These are phyloP conservation scores for Beauveria asiatica DNA, from an alignment of 2,329 filamentous ascomycete genomes.

Conservation along the genomic window DNA sequence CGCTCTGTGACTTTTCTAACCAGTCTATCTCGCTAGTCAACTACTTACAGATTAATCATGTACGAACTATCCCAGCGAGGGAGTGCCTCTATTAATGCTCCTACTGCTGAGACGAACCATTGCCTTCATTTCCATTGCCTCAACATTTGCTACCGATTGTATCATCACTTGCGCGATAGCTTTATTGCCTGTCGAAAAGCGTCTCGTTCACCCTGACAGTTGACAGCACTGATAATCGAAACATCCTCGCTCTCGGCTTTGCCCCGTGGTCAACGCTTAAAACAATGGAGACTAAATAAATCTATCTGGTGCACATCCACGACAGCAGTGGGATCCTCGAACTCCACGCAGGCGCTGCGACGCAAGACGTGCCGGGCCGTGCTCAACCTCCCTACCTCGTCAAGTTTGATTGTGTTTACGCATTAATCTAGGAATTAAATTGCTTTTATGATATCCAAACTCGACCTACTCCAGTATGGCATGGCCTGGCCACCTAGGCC, in stretches of 20 bases:
- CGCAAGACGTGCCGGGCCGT: neutral
- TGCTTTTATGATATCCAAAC: neutral
- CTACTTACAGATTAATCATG: neutral
- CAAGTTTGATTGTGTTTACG: neutral
- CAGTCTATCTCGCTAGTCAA: neutral
- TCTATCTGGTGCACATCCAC: neutral
- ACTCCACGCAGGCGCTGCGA: neutral
- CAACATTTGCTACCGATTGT: neutral
- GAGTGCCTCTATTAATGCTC: neutral
- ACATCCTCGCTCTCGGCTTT: neutral
- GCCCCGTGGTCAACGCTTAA: neutral
- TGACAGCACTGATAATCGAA: neutral
- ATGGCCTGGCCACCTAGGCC: neutral
- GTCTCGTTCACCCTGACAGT: neutral
- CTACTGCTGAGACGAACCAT: neutral
- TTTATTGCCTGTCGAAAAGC: neutral
- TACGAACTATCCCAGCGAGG: constrained; percentile 6
- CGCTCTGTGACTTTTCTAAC: neutral
- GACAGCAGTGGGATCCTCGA: neutral
- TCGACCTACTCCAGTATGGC: neutral
- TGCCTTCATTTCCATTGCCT: neutral
- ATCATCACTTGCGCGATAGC: neutral
- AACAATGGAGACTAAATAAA: neutral
- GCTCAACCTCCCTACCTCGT: neutral
- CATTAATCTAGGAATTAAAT: neutral